Base-by-base conservation (phyloP, 352 stramenopile genomes). In the Phytophthora multivora region DNA sequence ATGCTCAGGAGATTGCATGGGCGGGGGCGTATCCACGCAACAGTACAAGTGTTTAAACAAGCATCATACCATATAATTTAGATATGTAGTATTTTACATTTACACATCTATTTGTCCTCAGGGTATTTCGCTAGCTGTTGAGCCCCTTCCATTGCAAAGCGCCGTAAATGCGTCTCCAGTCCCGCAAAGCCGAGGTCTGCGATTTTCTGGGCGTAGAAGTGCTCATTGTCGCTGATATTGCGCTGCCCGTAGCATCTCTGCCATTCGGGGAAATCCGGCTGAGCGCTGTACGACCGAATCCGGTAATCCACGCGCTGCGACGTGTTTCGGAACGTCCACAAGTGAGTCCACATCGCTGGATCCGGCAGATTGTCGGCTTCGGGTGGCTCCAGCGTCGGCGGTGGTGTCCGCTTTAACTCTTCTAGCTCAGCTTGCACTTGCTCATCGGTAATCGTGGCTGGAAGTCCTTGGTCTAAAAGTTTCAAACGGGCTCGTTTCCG, bases 311-410 rank as follows among this genome's bases (percentile, higher is more conserved):
- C 42, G 1, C 65, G 63, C 8, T 48, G 55, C 0, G 71, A 76
- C 4, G 61, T 82, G 16, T 73, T 74, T 39, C 80, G 79, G 53
- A 90, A 80, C 21, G 78, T 71, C 69, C 78, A 61, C 60, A 92
- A 59, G 36, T 90, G 80, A 7, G 83, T 90, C 75, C 83, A 87
- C 58, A 90, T 80, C 3, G 69, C 63, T 19, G 77, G 79, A 47
- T 86, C 77, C 15, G 69, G 64, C 15, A 73, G 42, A 47, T 70
- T 50, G 51, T 73, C 70, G 0, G 63, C 39, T 21, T 66, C 52
- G 5, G 38, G 57, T 1, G 67, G 42, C 36, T 66, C 63, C 10
- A 71, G 25, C 5, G 63, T 66, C 12, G 62, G 55, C 5, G 48
- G 21, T 31, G 62, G 62, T 8, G 62, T 70, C 40, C 39, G 62